Evolutionary conservation across 1,284 basidiomycete species (phyloP).

Genomic region (Amylostereum areolatum): DNA sequence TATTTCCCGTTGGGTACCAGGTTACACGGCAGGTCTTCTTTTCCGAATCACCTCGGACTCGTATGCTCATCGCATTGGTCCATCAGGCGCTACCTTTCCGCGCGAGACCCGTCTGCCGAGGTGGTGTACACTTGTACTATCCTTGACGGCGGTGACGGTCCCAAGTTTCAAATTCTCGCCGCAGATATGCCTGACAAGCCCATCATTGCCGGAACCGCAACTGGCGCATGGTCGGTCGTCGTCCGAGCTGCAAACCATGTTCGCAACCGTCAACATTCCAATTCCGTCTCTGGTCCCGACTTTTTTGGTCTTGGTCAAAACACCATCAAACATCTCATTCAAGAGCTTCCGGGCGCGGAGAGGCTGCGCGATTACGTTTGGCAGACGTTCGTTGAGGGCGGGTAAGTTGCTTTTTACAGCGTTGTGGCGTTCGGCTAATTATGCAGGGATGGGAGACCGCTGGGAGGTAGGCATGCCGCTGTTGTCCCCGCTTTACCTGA

Average conservation of each 20-base stretch:
- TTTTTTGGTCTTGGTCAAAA: constrained; percentile 81
- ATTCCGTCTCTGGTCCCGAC: constrained; percentile 79
- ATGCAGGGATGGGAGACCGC: constrained; percentile 37
- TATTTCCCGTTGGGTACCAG: constrained; percentile 80
- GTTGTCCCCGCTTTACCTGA: constrained; percentile 72
- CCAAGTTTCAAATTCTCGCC: constrained; percentile 75
- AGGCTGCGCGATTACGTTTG: constrained; percentile 71
- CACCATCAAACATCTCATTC: constrained; percentile 79
- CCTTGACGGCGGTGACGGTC: constrained; percentile 73
- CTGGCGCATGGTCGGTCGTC: constrained; percentile 76
- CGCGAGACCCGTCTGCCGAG: constrained; percentile 54
- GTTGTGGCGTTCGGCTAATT: constrained; percentile 7
- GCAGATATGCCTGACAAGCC: constrained; percentile 60
- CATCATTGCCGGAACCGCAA: constrained; percentile 75
- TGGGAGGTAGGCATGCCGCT: constrained; percentile 72
- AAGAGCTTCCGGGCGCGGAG: constrained; percentile 67
- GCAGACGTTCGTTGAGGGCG: constrained; percentile 77
- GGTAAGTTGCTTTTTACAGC: constrained; percentile 41
- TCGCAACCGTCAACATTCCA: constrained; percentile 71
- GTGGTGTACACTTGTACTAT: constrained; percentile 78
- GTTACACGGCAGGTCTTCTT: constrained; percentile 53
- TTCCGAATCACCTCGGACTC: constrained; percentile 1
- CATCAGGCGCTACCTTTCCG: constrained; percentile 67
- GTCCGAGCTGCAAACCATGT: constrained; percentile 74
- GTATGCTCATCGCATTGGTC: constrained; percentile 1